Evolutionary conservation across 345 rosid species (phyloP).

Genomic region (Hibiscus mutabilis): DNA sequence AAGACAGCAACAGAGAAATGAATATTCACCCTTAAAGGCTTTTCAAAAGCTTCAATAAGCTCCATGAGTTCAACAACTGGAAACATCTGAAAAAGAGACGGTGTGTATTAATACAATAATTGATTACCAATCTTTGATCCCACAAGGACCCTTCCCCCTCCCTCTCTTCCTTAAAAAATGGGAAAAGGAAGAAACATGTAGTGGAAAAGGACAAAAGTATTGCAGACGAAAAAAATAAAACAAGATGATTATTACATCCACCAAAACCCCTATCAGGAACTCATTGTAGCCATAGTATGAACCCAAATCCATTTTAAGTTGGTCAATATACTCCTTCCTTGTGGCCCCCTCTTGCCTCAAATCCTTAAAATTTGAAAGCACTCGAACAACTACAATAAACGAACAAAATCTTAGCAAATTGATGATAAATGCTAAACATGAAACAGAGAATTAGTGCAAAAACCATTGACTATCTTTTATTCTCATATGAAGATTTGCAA

Average conservation of each 20-base stretch:
- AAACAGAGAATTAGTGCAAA: conserved; percentile 2
- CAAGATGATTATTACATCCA: conserved; percentile 49
- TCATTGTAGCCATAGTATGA: conserved; percentile 90
- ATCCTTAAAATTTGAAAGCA: conserved; percentile 60
- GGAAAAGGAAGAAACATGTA: not conserved
- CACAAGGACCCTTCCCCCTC: not conserved
- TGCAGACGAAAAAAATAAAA: not conserved
- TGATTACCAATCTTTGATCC: not conserved
- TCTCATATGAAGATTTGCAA: conserved; percentile 61
- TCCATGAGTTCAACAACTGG: conserved; percentile 87
- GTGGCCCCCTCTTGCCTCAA: conserved; percentile 56
- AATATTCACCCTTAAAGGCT: conserved; percentile 69
- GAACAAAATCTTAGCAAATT: not conserved
- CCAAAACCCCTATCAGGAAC: conserved; percentile 65
- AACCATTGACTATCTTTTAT: conserved; percentile 65
- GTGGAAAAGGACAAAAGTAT: not conserved
- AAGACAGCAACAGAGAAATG: conserved; percentile 9
- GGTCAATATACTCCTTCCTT: conserved; percentile 65
- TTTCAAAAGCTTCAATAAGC: conserved; percentile 87
- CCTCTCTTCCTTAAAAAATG: not conserved
- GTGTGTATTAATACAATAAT: conserved; percentile 10
- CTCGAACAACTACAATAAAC: conserved; percentile 58
- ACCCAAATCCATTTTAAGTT: conserved; percentile 65
- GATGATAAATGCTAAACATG: not conserved
- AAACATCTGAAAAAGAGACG: conserved; percentile 65